These are phyloP conservation scores for Aphanomyces astaci DNA, from an alignment of 352 stramenopile genomes.

Conservation along the genomic window DNA sequence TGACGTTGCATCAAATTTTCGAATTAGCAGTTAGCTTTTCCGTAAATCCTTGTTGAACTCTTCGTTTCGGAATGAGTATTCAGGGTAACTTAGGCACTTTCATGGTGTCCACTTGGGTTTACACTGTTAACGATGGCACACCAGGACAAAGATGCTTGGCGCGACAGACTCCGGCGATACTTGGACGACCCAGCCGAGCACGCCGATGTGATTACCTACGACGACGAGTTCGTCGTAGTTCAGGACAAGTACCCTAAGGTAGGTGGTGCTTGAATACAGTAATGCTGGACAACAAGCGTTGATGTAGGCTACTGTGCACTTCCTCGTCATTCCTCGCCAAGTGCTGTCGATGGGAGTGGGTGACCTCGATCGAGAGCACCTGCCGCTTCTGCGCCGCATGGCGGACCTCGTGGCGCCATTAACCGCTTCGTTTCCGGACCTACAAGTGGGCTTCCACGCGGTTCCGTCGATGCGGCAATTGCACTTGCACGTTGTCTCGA, in stretches of 20 bases:
- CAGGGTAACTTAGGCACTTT: no score
- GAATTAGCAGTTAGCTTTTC: no score
- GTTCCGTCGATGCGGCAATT: slow-evolving; percentile 36
- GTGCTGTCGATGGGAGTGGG: slow-evolving; percentile 2
- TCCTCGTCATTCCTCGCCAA: slow-evolving; percentile 9
- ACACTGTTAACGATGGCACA: no score
- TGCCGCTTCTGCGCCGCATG: slow-evolving; percentile 11
- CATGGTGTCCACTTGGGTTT: no score
- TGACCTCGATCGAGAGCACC: not conserved
- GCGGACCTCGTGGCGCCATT: not conserved
- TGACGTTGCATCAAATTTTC: no score
- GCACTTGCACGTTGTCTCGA: slow-evolving; percentile 49
- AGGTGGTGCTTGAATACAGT: not conserved
- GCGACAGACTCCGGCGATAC: slow-evolving; percentile 8
- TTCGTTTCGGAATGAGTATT: no score
- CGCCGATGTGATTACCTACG: slow-evolving; percentile 6
- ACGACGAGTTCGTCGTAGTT: slow-evolving; percentile 9
- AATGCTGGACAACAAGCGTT: not conserved
- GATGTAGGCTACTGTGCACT: not conserved
- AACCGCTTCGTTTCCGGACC: not conserved
- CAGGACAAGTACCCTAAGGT: slow-evolving; percentile 22
- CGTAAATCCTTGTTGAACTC: no score
- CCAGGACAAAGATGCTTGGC: no score
- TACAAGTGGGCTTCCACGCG: slow-evolving; percentile 37
- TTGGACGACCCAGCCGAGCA: not conserved